These are phyloP conservation scores for Cardamine resedifolia DNA, from an alignment of 345 rosid genomes.

Conservation along the genomic window DNA sequence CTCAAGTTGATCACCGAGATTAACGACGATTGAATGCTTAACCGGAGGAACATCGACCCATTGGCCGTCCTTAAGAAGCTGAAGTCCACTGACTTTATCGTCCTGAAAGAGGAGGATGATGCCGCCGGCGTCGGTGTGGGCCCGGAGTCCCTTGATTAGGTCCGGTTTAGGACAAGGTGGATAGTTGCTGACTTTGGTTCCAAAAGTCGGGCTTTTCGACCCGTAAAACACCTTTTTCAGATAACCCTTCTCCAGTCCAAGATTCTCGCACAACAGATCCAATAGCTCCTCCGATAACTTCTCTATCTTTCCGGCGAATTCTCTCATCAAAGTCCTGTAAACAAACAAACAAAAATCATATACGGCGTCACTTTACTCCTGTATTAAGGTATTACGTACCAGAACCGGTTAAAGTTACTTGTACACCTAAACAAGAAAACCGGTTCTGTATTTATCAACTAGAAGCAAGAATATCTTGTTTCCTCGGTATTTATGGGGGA, in stretches of 20 bases:
- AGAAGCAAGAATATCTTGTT: too few species aligned
- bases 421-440: too few species aligned
- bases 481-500: too few species aligned
- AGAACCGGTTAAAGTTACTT: too few species aligned
- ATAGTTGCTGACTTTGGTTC: conserved; percentile 93
- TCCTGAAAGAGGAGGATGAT: conserved; percentile 89
- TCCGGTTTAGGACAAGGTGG: conserved; percentile 98
- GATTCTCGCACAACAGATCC: conserved; percentile 80
- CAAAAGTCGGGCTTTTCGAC: conserved; percentile 69
- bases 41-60: conserved; percentile 96
- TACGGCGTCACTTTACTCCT: not conserved
- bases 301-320: conserved; percentile 71
- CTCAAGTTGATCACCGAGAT: conserved; percentile 96
- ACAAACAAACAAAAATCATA: not conserved
- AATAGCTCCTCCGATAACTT: conserved; percentile 77
- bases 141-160: conserved; percentile 82
- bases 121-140: conserved; percentile 99
- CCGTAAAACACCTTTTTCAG: conserved; percentile 68
- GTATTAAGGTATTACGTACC: too few species aligned
- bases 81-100: conserved; percentile 85
- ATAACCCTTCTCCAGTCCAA: conserved; percentile 78
- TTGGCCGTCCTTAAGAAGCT: conserved; percentile 80
- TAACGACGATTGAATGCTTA: conserved; percentile 88
- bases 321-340: conserved; percentile 66
- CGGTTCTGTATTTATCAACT: too few species aligned